Evolutionary conservation across 1,284 basidiomycete genomes (phyloP).

Genomic region (Abortiporus biennis): DNA sequence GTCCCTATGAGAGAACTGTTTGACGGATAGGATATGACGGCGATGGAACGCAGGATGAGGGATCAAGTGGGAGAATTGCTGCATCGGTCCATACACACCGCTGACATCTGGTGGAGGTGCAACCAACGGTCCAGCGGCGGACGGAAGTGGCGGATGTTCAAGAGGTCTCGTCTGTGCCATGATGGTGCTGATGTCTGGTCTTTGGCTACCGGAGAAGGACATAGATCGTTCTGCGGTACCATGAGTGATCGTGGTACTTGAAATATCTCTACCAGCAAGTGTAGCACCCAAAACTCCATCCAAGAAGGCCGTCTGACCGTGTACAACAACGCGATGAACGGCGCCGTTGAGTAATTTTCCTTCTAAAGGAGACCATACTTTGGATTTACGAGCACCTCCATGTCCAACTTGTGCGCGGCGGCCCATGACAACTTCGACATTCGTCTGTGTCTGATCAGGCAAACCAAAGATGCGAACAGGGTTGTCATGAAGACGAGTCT

Average conservation of each 20-base stretch:
- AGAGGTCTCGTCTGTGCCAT: slow-evolving; percentile 8
- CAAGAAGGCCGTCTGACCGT: slow-evolving; percentile 88
- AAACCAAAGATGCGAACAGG: slow-evolving; percentile 91
- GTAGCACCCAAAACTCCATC: slow-evolving; percentile 76
- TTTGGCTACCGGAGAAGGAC: slow-evolving; percentile 19
- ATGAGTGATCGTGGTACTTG: slow-evolving; percentile 57
- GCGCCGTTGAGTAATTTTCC: slow-evolving; percentile 63
- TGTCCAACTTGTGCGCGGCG: slow-evolving; percentile 60
- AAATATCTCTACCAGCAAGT: slow-evolving; percentile 78
- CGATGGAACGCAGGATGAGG: slow-evolving; percentile 74
- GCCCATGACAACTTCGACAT: slow-evolving; percentile 90
- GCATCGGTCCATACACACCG: slow-evolving; percentile 24
- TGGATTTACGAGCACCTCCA: slow-evolving; percentile 20
- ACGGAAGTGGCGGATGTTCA: slow-evolving; percentile 9
- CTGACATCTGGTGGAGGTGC: background rate
- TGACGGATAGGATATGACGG: slow-evolving; percentile 91
- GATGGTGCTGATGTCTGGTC: slow-evolving; percentile 15
- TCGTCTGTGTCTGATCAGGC: slow-evolving; percentile 81
- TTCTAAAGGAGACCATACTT: slow-evolving; percentile 84
- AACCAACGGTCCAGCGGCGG: slow-evolving; percentile 7
- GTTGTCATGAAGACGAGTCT: slow-evolving; percentile 81
- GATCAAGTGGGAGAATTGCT: slow-evolving; percentile 35
- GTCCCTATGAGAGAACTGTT: slow-evolving; percentile 89
- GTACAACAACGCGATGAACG: slow-evolving; percentile 88
- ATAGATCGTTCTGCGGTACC: slow-evolving; percentile 25